phyloP scores from a whole-genome alignment of 352 stramenopile species.

The Globisporangium polare region DNA sequence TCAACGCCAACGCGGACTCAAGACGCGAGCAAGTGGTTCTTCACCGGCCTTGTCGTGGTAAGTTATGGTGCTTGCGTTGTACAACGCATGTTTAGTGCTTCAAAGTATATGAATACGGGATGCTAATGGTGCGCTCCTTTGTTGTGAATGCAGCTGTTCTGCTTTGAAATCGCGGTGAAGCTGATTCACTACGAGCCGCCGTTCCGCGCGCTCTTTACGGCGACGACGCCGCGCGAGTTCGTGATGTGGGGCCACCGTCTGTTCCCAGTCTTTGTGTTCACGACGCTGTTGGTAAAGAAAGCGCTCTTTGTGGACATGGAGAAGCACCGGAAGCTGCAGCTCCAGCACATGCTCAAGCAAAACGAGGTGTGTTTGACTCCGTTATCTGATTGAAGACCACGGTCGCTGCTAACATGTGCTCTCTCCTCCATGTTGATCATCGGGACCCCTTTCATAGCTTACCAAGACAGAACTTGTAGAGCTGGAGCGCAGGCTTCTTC shows the following conservation, averaged over 20 bases:
- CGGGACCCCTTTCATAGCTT: neutral
- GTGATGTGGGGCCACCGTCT: slow-evolving; percentile 52
- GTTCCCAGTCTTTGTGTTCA: slow-evolving; percentile 47
- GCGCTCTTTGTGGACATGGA: slow-evolving; percentile 62
- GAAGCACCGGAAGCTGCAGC: slow-evolving; percentile 39
- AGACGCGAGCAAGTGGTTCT: slow-evolving; percentile 45
- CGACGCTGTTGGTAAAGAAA: slow-evolving; percentile 38
- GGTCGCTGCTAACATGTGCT: neutral
- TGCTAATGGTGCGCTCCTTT: neutral
- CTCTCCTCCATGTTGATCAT: neutral
- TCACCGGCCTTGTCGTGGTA: slow-evolving; percentile 41
- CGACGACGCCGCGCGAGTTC: slow-evolving; percentile 55
- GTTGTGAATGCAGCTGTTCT: slow-evolving; percentile 29
- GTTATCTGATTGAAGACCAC: neutral
- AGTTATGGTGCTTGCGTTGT: neutral
- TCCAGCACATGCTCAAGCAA: slow-evolving; percentile 48
- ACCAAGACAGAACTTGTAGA: slow-evolving; percentile 4
- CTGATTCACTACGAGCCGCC: slow-evolving; percentile 54
- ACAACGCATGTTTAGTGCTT: neutral
- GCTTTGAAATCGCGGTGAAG: slow-evolving; percentile 48
- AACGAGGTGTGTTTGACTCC: slow-evolving; percentile 28
- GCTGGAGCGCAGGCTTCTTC: slow-evolving; percentile 6
- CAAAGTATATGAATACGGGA: neutral
- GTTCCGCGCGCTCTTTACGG: slow-evolving; percentile 35
- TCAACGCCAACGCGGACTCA: slow-evolving; percentile 38